Conservation (phyloP, 1,139 yeast species). For the Nakaseomyces bracarensis region DNA sequence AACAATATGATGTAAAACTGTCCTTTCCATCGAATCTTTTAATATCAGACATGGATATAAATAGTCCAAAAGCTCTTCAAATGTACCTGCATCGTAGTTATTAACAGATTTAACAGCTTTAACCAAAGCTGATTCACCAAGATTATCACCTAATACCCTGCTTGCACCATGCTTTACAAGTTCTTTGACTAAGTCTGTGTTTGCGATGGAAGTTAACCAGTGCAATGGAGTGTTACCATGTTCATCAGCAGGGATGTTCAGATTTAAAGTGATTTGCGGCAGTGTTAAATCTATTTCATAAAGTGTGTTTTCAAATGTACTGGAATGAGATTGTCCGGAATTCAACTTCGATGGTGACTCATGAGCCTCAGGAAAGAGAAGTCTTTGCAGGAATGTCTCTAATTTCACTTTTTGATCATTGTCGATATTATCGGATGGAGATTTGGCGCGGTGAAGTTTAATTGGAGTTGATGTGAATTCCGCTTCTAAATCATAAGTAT, state of each 20-base stretch:
- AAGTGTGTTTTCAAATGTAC: slow-evolving; percentile 16
- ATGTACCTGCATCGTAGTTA: slow-evolving; percentile 66
- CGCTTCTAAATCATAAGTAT: slow-evolving; percentile 19
- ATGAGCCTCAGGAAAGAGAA: slow-evolving; percentile 26
- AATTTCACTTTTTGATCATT: slow-evolving; percentile 25
- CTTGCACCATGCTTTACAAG: slow-evolving; percentile 58
- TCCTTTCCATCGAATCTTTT: slow-evolving; percentile 68
- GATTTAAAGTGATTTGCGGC: slow-evolving; percentile 39
- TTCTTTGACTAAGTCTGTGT: slow-evolving; percentile 62
- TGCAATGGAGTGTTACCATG: slow-evolving; percentile 90
- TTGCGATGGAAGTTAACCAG: slow-evolving; percentile 93
- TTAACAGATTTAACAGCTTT: slow-evolving; percentile 86
- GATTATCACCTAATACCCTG: slow-evolving; percentile 63
- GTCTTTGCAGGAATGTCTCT: slow-evolving; percentile 28
- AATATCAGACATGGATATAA: slow-evolving; percentile 69
- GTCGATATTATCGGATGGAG: slow-evolving; percentile 11
- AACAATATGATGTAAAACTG: slow-evolving; percentile 90
- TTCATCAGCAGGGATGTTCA: slow-evolving; percentile 84
- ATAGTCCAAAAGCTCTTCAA: slow-evolving; percentile 62
- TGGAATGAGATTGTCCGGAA: slow-evolving; percentile 1
- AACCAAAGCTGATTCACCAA: slow-evolving; percentile 85
- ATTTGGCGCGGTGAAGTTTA: slow-evolving; percentile 16
- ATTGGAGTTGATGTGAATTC: slow-evolving; percentile 10
- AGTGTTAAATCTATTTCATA: slow-evolving; percentile 22
- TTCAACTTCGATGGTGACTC: slow-evolving; percentile 7